Evolutionary conservation across 352 stramenopile species (phyloP).

Genomic region (Plasmopara viticola): DNA sequence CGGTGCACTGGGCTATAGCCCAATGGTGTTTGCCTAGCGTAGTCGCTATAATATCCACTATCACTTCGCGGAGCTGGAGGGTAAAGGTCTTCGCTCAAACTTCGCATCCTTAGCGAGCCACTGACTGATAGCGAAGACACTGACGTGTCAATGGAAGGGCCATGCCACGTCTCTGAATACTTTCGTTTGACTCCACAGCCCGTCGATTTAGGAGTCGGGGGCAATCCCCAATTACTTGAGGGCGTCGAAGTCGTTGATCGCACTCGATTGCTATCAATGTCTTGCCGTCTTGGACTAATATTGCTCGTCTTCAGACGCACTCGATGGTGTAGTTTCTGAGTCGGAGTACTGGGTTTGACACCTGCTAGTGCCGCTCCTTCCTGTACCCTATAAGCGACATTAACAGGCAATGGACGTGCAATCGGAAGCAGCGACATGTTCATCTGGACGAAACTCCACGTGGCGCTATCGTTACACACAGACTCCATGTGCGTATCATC

Average conservation of each 20-base stretch:
- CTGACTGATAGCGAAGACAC: conserved; percentile 9
- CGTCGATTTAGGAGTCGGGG: conserved; percentile 18
- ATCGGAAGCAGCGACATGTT: conserved; percentile 81
- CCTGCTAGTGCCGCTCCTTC: conserved; percentile 29
- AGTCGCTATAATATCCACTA: conserved; percentile 33
- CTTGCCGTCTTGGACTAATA: conserved; percentile 63
- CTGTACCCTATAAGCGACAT: conserved; percentile 32
- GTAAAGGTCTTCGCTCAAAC: conserved; percentile 35
- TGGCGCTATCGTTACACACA: conserved; percentile 17
- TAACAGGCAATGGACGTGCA: conserved; percentile 56
- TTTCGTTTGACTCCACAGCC: conserved; percentile 25
- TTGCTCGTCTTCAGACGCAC: conserved; percentile 42
- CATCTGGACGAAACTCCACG: conserved; percentile 84
- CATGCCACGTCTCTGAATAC: conserved; percentile 20
- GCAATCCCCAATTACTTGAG: conserved; percentile 10
- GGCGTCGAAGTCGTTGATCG: conserved; percentile 11
- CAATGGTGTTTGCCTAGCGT: conserved; percentile 7
- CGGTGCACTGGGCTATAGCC: conserved; percentile 24
- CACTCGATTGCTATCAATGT: conserved; percentile 20
- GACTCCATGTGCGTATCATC: conserved; percentile 17
- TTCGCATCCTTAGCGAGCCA: conserved; percentile 23
- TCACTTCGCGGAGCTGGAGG: conserved; percentile 13
- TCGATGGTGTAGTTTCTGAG: conserved; percentile 50
- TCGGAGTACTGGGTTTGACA: conserved; percentile 58
- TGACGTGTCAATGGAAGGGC: conserved; percentile 22